Base-by-base conservation (phyloP, 805 yeast genomes). In the Cyberlindnera amylophila region DNA sequence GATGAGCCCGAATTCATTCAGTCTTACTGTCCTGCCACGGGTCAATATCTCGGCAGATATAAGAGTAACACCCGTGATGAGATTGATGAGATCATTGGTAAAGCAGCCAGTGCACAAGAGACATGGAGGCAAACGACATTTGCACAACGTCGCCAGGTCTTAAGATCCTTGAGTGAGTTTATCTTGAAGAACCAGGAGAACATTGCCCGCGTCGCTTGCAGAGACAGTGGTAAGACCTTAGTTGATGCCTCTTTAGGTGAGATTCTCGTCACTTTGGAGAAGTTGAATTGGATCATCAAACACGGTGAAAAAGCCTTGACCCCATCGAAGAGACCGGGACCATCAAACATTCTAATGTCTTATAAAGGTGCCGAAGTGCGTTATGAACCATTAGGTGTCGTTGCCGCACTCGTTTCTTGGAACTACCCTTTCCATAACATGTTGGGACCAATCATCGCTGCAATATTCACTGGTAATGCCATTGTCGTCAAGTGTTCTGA, bases 221-320 rank as follows among this genome's bases (percentile, higher is more conserved):
- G 99, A 51, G 99, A 93, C 58, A 84, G 96, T 15, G 99, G 99
- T 24, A 93, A 93, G 61, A 90, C 98, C 1, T 82, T 86, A 82
- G 69, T 93, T 32, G 98, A 93, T 66, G 98, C 98, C 3, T 82
- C 93, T 36, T 83, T 87, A 89, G 97, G 97, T 38, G 96, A 91
- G 65, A 87, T 93, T 36, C 75, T 93, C 78, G 98, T 90, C 13
- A 91, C 99, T 0, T 70, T 91, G 45, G 99, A 93, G 61, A 93
- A 93, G 62, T 66, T 91, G 54, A 81, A 82, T 51, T 93, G 99
- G 99, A 80, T 85, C 34, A 70, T 88, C 41, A 74, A 81, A 47
- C 79, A 93, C 60, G 99, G 98, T 31, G 91, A 82, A 52, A 66
- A 66, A 12, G 78, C 86, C 0, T 68, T 93, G 48, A 47, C 36